These are phyloP conservation scores for Penicillium argentinense DNA, from an alignment of 495 filamentous ascomycete genomes.

Conservation along the genomic window DNA sequence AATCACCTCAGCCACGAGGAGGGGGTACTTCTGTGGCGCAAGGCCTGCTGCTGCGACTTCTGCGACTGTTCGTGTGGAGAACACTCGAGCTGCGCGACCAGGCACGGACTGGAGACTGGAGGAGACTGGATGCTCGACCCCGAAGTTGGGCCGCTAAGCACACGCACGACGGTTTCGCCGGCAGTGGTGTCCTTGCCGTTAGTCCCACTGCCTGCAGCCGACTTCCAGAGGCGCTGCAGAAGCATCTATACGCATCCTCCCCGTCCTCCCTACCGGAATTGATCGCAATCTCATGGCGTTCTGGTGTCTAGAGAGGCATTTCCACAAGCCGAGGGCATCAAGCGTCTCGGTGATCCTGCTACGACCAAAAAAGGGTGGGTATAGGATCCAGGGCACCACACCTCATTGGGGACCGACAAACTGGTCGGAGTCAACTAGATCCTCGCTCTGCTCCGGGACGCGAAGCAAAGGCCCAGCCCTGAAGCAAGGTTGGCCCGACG, in stretches of 20 bases:
- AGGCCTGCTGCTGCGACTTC: no score
- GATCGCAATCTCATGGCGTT: no score
- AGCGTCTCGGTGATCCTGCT: no score
- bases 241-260: not conserved
- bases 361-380: not conserved
- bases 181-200: conserved; percentile 14
- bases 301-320: no score
- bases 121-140: conserved; percentile 2
- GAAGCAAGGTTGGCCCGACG: not conserved
- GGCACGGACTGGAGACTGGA: conserved; percentile 1
- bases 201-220: not conserved
- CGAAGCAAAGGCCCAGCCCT: not conserved
- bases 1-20: conserved; percentile 10
- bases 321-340: no score
- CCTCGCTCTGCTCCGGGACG: not conserved
- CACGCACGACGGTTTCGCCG: conserved; percentile 13
- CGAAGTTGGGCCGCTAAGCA: conserved; percentile 14
- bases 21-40: no score
- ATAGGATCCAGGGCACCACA: not conserved
- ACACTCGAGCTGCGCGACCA: conserved; percentile 5
- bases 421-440: not conserved
- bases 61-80: conserved; percentile 14
- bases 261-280: not conserved
- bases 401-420: not conserved
- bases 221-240: conserved; percentile 3